phyloP scores from a whole-genome alignment of 495 filamentous ascomycete species.

The Penicilliopsis zonata region DNA sequence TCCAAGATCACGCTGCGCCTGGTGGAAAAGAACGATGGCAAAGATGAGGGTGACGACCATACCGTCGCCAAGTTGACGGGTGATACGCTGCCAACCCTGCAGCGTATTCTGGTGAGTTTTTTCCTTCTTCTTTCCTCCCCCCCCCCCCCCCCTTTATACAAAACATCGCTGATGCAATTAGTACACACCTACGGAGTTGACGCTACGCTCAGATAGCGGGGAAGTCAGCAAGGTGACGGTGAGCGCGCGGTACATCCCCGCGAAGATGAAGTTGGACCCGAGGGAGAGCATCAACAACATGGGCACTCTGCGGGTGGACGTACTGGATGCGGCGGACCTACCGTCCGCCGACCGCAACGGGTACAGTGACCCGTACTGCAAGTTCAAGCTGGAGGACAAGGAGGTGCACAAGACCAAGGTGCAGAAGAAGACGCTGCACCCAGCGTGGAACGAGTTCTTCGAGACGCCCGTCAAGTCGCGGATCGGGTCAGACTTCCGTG shows the following conservation, averaged over 20 bases:
- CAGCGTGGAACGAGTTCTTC: conserved; percentile 92
- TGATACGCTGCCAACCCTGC: conserved; percentile 73
- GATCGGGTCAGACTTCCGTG: conserved; percentile 73
- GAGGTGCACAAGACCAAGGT: conserved; percentile 85
- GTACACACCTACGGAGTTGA: conserved; percentile 80
- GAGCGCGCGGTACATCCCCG: conserved; percentile 84
- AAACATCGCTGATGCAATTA: conserved; percentile 24
- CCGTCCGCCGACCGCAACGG: conserved; percentile 92
- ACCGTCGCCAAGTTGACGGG: conserved; percentile 75
- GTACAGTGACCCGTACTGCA: conserved; percentile 92
- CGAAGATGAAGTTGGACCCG: conserved; percentile 87
- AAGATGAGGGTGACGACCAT: conserved; percentile 58
- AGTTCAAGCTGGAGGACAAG: conserved; percentile 78
- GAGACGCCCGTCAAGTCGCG: conserved; percentile 71
- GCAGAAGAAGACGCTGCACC: conserved; percentile 92
- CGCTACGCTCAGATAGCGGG: conserved; percentile 63
- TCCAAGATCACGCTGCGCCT: conserved; percentile 85
- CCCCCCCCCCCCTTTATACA: too few species aligned
- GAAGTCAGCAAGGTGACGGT: conserved; percentile 73
- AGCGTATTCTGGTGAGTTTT: conserved; percentile 68
- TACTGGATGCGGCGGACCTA: conserved; percentile 79
- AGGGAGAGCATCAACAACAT: conserved; percentile 98
- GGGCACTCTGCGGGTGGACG: conserved; percentile 80
- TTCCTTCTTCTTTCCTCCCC: neutral
- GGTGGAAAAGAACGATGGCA: conserved; percentile 60